Percentiles rank a stretch among this genome's conserved stretches.
Conservation (phyloP, 1,284 basidiomycete species). For the Tetrapyrgos nigripes region DNA sequence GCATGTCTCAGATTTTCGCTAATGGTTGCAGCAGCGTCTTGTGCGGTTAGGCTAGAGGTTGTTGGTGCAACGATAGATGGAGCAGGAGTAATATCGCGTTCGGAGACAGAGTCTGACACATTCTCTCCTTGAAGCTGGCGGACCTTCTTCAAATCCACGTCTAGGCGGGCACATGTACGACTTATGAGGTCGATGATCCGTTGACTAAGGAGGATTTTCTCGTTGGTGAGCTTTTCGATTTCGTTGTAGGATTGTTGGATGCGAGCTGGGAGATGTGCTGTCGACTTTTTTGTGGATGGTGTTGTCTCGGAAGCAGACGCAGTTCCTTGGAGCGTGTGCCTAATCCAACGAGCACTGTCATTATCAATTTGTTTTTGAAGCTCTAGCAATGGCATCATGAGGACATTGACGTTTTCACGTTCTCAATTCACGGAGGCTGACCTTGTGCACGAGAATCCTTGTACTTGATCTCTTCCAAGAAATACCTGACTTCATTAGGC, state of each 20-base stretch:
- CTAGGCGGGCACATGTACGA: conserved; percentile 49
- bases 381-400: conserved; percentile 41
- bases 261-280: conserved; percentile 44
- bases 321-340: conserved; percentile 48
- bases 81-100: conserved; percentile 24
- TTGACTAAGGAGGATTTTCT: conserved; percentile 62
- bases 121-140: conserved; percentile 61
- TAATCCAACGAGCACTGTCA: conserved; percentile 59
- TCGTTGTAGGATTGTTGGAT: conserved; percentile 49
- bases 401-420: background rate
- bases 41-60: conserved; percentile 22
- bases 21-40: conserved; percentile 22
- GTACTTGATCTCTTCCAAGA: conserved; percentile 75
- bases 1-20: conserved; percentile 16
- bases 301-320: conserved; percentile 20
- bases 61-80: conserved; percentile 35
- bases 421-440: conserved; percentile 19
- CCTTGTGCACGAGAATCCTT: conserved; percentile 62
- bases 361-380: conserved; percentile 60
- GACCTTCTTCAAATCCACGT: conserved; percentile 60
- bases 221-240: conserved; percentile 53
- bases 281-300: conserved; percentile 39
- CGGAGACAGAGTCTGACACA: background rate
- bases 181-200: conserved; percentile 56
- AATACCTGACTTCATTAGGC: conserved; percentile 72